These are phyloP conservation scores for Kwoniella sp. DNA, from an alignment of 768 basidiomycete species.

Conservation along the genomic window DNA sequence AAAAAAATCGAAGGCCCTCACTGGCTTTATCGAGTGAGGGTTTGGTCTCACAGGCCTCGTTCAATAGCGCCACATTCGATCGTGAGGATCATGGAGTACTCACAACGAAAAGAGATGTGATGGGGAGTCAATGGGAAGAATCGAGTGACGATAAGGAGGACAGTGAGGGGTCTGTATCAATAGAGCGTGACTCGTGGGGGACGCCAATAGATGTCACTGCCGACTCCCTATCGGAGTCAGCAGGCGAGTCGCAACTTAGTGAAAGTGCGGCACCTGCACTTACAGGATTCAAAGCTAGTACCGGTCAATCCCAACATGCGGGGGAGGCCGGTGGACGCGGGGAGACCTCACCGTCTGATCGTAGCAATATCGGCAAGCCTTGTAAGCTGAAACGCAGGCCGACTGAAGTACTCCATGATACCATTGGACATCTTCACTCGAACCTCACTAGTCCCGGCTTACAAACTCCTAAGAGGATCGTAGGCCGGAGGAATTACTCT, in stretches of 20 bases:
- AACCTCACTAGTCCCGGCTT: background rate
- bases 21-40: background rate
- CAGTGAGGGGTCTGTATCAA: background rate
- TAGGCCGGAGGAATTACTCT: too few species aligned
- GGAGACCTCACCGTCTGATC: too few species aligned
- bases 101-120: background rate
- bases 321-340: too few species aligned
- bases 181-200: background rate
- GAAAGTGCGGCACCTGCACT: too few species aligned
- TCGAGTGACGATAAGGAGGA: background rate
- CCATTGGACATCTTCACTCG: background rate
- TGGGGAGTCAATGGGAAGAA: background rate
- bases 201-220: too few species aligned
- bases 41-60: background rate
- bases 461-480: background rate
- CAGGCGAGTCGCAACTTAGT: too few species aligned
- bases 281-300: too few species aligned
- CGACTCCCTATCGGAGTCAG: too few species aligned
- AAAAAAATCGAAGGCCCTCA: background rate
- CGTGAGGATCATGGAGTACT: background rate
- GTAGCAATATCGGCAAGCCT: too few species aligned
- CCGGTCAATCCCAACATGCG: too few species aligned
- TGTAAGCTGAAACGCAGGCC: too few species aligned
- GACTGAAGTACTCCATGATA: background rate
- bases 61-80: background rate